Percentiles rank a stretch among this genome's conserved stretches.
These are phyloP conservation scores for Hygrocybe punicea DNA, from an alignment of 768 basidiomycete species.

Conservation along the genomic window DNA sequence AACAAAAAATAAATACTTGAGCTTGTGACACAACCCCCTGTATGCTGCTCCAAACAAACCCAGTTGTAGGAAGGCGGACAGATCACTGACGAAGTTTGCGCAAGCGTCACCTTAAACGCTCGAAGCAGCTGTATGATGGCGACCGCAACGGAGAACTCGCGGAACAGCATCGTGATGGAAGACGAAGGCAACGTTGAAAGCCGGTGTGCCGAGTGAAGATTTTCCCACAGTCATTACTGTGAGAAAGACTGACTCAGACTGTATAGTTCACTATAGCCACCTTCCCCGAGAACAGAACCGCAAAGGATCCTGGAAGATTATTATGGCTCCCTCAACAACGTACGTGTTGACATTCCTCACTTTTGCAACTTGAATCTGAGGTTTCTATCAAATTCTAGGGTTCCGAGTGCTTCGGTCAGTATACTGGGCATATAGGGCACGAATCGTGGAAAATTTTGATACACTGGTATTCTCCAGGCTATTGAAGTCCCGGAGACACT, in stretches of 20 bases:
- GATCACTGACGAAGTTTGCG: background rate
- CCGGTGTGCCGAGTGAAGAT: too few relatives aligned
- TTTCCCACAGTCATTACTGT: too few relatives aligned
- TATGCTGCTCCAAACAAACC: conserved; percentile 18
- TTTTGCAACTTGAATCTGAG: background rate
- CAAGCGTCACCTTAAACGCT: background rate
- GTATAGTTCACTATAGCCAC: too few relatives aligned
- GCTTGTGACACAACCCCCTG: background rate
- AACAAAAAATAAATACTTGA: background rate
- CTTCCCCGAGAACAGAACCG: too few relatives aligned
- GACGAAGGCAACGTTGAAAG: background rate
- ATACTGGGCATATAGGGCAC: conserved; percentile 6
- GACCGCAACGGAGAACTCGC: background rate
- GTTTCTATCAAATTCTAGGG: conserved; percentile 33
- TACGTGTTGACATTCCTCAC: conserved; percentile 32
- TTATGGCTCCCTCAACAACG: conserved; percentile 57
- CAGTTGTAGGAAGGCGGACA: conserved; percentile 9
- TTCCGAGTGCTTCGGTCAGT: conserved; percentile 59
- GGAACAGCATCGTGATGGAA: background rate
- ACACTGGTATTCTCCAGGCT: conserved; percentile 45
- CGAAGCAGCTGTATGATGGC: background rate
- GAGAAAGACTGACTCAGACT: too few relatives aligned
- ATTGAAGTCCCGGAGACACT: conserved; percentile 99
- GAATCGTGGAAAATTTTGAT: conserved; percentile 1
- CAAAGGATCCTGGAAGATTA: too few relatives aligned